Evolutionary conservation across 768 basidiomycete genomes (phyloP), one percentile per base, ranked within the genome.

Genomic region (Termitomyces sp.): DNA sequence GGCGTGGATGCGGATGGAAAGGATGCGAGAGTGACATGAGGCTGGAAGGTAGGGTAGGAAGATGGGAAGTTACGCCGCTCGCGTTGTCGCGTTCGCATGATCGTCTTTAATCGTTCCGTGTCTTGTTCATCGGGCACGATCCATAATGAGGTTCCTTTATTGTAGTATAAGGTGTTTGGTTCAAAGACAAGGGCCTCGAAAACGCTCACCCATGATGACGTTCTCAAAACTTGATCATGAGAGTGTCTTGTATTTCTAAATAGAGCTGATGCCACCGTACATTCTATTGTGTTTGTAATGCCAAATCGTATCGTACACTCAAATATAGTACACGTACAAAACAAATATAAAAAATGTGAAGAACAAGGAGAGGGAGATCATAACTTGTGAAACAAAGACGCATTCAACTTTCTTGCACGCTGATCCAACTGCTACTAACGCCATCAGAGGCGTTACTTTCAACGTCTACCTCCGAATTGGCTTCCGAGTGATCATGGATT

Each of bases 371-470:
- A 34, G 26, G 19, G 54, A 32, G 30, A 38, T 47, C 22, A 19
- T 30, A 49, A 34, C 11, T 34, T 34, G 34, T 3, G 34, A 34
- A 14, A 32, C 9, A 34, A 34, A 12, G 34, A 11, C 34, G 7
- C 2, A 44, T 41, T 52, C 37, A 54, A 24, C 22, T 47, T 5
- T 59, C 54, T 17, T 59, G 70, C 64, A 90, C 70, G 65, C 82
- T 88, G 50, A 92, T 72, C 89, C 89, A 92, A 59, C 87, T 89
- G 59, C 85, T 87, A 45, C 67, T 71, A 47, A 81, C 80, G 26
- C 80, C 81, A 30, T 74, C 75, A 5, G 75, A 70, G 10, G 69
- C 71, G 55, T 80, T 84, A 61, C 85, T 85, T 67, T 89, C 88
- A 11, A 80, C 75, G 55, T 90, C 88, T 6, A 80, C 79, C 51